These are phyloP conservation scores for Agastache rugosa DNA, from an alignment of 257 asterid genomes.

Conservation along the genomic window DNA sequence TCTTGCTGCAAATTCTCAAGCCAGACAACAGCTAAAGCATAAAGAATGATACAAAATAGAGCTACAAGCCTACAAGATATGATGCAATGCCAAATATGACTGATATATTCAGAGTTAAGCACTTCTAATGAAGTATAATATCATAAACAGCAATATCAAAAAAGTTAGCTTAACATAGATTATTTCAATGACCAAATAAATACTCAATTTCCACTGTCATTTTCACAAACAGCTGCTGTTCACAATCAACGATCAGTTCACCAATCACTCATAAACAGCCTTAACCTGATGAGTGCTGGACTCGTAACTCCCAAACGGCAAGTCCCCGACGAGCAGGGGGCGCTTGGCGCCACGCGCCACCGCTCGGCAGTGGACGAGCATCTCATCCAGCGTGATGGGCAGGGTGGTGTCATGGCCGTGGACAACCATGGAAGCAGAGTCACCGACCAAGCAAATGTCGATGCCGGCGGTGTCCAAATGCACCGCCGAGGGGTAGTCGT, in stretches of 20 bases:
- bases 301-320: constrained; percentile 91
- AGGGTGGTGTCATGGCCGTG: constrained; percentile 96
- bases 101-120: not conserved
- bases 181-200: not conserved
- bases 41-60: not conserved
- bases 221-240: not conserved
- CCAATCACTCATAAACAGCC: too few relatives aligned
- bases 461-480: constrained; percentile 84
- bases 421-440: constrained; percentile 98
- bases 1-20: not conserved
- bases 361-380: constrained; percentile 92
- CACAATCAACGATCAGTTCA: not conserved
- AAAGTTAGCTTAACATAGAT: not conserved
- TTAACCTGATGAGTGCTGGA: constrained; percentile 75
- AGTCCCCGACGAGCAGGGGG: constrained; percentile 87
- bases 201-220: not conserved
- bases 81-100: not conserved
- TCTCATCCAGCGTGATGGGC: constrained; percentile 87
- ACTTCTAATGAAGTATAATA: not conserved
- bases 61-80: not conserved
- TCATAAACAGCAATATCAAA: not conserved
- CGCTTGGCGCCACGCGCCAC: constrained; percentile 91
- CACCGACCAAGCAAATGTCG: constrained; percentile 90
- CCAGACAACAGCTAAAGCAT: constrained; percentile 6
- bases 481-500: constrained; percentile 89